Evolutionary conservation across 768 basidiomycete species (phyloP), one percentile per base, ranked within the genome.

Genomic region (Rhodotorula sphaerocarpa): DNA sequence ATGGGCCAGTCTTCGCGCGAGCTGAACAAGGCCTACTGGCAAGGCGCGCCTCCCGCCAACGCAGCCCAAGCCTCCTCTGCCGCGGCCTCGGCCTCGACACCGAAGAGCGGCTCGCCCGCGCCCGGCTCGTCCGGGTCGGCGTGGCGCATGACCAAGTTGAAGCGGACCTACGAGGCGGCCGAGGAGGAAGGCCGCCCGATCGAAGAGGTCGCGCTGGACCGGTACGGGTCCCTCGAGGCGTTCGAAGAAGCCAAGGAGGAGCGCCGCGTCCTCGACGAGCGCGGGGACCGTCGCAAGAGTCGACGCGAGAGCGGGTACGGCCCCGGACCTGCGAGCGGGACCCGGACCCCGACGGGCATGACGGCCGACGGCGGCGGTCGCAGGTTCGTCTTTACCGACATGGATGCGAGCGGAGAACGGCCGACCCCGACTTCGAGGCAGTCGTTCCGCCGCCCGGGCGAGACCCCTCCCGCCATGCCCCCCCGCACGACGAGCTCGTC

Each of bases 111-210:
- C 21, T 68, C 74, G 51, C 70, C 78, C 57, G 82, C 81, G 0
- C 89, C 90, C 0, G 93, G 93, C 4, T 90, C 90, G 3, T 87
- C 91, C 7, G 93, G 93, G 16, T 90, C 89, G 4, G 84, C 84
- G 73, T 99, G 95, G 93, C 84, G 95, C 21, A 97, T 97, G 95
- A 90, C 88, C 85, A 90, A 91, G 70, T 82, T 99, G 0, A 83
- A 85, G 44, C 81, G 88, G 21, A 86, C 90, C 1, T 92, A 89
- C 72, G 93, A 97, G 74, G 82, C 87, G 5, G 90, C 87, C 0
- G 84, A 89, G 61, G 92, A 96, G 71, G 90, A 92, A 74, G 81
- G 82, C 9, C 76, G 79, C 7, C 73, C 83, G 0, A 73, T 89
- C 16, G 85, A 88, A 68, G 82, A 90, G 61, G 82, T 97, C 34